phyloP scores from a whole-genome alignment of 805 yeast genomes.

The Wickerhamiella slavikovae region DNA sequence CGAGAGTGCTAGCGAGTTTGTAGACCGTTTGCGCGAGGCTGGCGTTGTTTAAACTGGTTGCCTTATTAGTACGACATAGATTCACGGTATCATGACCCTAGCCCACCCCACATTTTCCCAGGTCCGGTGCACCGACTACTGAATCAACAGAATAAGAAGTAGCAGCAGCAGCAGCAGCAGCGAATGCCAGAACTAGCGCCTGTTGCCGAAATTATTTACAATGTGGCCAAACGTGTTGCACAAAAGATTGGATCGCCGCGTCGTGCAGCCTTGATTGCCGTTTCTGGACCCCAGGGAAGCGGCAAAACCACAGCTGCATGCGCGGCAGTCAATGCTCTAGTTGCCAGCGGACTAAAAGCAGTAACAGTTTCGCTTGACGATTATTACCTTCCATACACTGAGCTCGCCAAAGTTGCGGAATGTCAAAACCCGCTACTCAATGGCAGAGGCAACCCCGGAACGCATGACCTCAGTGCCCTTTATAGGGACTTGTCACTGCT shows the following conservation, averaged over 20 bases:
- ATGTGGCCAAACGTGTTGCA: no score
- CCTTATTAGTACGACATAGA: no score
- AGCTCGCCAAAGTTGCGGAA: constrained; percentile 30
- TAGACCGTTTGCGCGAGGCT: constrained; percentile 53
- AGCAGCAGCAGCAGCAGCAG: no score
- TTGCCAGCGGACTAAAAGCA: constrained; percentile 19
- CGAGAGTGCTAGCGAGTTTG: constrained; percentile 58
- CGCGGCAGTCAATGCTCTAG: constrained; percentile 12
- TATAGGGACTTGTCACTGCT: constrained; percentile 19
- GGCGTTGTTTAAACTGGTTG: constrained; percentile 18
- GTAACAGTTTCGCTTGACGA: constrained; percentile 61
- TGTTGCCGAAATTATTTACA: no score
- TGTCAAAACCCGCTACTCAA: constrained; percentile 32
- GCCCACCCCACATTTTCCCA: no score
- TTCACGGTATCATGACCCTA: no score
- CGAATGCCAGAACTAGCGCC: no score
- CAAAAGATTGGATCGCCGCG: no score
- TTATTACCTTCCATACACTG: constrained; percentile 46
- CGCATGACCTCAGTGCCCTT: constrained; percentile 49
- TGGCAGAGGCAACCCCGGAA: constrained; percentile 87
- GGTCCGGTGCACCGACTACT: no score
- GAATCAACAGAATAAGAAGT: no score
- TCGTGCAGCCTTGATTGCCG: constrained; percentile 10
- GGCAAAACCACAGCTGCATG: constrained; percentile 18
- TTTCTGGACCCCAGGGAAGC: constrained; percentile 21